Evolutionary conservation across 768 basidiomycete genomes (phyloP), one percentile per base, ranked within the genome.

Genomic region (Mycena albidolilacea): DNA sequence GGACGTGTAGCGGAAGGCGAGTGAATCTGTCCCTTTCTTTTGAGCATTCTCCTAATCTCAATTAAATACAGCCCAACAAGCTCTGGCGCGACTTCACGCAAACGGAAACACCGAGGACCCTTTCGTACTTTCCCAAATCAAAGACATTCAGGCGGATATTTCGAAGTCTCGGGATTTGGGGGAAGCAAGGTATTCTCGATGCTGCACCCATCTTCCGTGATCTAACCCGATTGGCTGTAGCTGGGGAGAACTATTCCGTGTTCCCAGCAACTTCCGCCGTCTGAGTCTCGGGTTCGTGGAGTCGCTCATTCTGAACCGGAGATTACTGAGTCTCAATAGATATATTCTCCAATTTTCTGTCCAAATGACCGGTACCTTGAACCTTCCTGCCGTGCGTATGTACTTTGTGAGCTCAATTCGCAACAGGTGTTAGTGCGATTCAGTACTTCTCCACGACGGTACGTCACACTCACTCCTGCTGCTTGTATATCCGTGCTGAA

Each of bases 331-430:
- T 30, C 6, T 19, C 11, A 23, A 35, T 44, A 73, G 72, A 62
- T 84, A 83, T 71, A 85, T 87, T 52, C 79, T 87, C 1, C 87
- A 90, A 77, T 89, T 89, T 76, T 87, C 87, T 9, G 88, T 90
- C 10, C 90, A 91, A 75, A 90, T 90, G 88, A 91, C 90, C 10
- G 90, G 87, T 78, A n/a, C 3, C 74, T 70, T 46, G 9, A 35
- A 43, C 1, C 30, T 30, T 38, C 11, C 23, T 44, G 14, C n/a
- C 23, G 52, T 7, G 30, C n/a, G 14, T 30, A n/a, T 38, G 14
- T 12, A 6, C 10, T 12, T 38, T 12, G 44, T 23, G 50, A 61
- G 4, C 75, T 70, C 14, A 63, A 7, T 19, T 12, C 38, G 6
- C 1, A n/a, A 59, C 2, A 78, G 80, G 86, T 79, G 84, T 90